A percentile compares a stretch with the other conserved stretches of the same genome.
Evolutionary conservation across 2,329 filamentous ascomycete genomes (phyloP).

Genomic region (Xylariaceae sp.): DNA sequence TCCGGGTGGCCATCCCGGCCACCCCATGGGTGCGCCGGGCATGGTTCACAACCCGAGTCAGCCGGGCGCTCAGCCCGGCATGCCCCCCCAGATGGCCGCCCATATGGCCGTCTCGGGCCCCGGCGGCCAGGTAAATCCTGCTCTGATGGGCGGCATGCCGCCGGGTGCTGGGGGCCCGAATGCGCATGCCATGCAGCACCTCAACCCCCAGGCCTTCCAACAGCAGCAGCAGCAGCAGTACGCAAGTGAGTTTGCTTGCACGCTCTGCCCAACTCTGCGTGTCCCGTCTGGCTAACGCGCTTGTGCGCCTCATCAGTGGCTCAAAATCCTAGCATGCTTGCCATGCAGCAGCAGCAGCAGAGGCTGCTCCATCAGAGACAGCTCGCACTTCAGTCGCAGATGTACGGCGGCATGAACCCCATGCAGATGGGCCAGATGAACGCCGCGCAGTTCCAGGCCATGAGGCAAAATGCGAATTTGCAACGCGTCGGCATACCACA

Average conservation of each 20-base stretch:
- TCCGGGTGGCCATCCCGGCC: constrained; percentile 58
- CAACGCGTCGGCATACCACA: constrained; percentile 33
- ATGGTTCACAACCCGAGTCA: constrained; percentile 64
- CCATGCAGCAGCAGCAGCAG: constrained; percentile 17
- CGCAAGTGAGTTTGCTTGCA: constrained; percentile 20
- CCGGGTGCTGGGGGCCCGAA: constrained; percentile 56
- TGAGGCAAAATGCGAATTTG: constrained; percentile 27
- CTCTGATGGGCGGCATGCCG: constrained; percentile 64
- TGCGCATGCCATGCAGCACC: constrained; percentile 64
- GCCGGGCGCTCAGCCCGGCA: constrained; percentile 58
- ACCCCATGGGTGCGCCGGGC: constrained; percentile 51
- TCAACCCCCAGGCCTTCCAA: constrained; percentile 57
- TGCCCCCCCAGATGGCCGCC: constrained; percentile 58
- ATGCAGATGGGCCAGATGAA: constrained; percentile 35
- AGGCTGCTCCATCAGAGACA: constrained; percentile 20
- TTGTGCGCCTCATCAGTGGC: constrained; percentile 10
- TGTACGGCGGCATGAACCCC: constrained; percentile 34
- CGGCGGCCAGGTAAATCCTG: constrained; percentile 64
- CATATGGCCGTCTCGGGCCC: constrained; percentile 69
- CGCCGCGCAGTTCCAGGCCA: constrained; percentile 32
- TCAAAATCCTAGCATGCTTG: constrained; percentile 25
- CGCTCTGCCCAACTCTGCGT: too few relatives aligned
- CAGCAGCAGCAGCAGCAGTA: constrained; percentile 29
- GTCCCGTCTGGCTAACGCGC: neutral
- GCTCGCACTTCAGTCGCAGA: constrained; percentile 25